Conservation (phyloP, 2,329 filamentous ascomycete genomes). For the Colletotrichum abscissum region DNA sequence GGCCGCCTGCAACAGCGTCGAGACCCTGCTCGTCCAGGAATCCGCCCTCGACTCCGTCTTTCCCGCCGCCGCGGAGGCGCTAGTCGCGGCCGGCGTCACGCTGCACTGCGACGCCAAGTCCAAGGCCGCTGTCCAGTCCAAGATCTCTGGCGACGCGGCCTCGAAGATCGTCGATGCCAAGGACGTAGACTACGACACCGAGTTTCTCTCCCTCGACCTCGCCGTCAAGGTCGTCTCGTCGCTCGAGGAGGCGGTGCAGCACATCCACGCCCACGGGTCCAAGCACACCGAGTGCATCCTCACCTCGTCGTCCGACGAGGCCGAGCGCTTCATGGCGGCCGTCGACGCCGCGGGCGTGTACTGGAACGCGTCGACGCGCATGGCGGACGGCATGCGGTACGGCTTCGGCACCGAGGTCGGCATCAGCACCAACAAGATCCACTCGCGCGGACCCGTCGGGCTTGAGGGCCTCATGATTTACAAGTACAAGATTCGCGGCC, state of each 20-base stretch:
- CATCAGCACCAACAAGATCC: constrained; percentile 99
- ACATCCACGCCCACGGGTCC: constrained; percentile 93
- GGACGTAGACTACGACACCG: constrained; percentile 83
- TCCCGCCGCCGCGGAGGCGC: constrained; percentile 77
- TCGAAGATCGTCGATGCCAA: constrained; percentile 71
- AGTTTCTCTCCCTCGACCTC: constrained; percentile 87
- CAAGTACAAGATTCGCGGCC: constrained; percentile 90
- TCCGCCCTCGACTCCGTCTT: constrained; percentile 71
- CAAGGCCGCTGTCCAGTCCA: constrained; percentile 69
- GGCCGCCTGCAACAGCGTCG: constrained; percentile 94
- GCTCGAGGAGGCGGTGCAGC: constrained; percentile 78
- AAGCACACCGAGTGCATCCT: constrained; percentile 95
- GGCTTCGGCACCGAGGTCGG: constrained; percentile 98
- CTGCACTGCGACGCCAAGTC: constrained; percentile 82
- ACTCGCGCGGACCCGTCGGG: constrained; percentile 91
- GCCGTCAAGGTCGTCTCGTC: constrained; percentile 82
- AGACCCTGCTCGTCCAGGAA: constrained; percentile 88
- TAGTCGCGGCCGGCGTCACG: constrained; percentile 81
- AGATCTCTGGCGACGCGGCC: constrained; percentile 38
- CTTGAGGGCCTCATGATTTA: constrained; percentile 96
- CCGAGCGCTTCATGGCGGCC: constrained; percentile 84
- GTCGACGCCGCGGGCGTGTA: constrained; percentile 94
- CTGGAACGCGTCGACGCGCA: constrained; percentile 95
- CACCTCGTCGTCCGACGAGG: constrained; percentile 74
- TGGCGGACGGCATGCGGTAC: constrained; percentile 96